These are phyloP conservation scores for Trichomonascaceae sp. DNA, from an alignment of 1,139 yeast species.

Conservation along the genomic window DNA sequence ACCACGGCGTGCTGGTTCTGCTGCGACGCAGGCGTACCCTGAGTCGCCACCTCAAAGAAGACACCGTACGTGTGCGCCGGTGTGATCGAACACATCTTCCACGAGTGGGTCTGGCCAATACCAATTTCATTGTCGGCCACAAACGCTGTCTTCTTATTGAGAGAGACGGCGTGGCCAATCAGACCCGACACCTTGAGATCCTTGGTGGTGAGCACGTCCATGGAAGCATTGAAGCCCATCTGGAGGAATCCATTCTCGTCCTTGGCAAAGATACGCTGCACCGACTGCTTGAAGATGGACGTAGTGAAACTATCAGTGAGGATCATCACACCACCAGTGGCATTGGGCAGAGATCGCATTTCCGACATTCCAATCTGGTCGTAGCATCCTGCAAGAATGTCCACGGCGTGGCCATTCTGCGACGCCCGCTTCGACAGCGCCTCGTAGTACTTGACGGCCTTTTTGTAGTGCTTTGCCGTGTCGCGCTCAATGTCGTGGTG, in stretches of 20 bases:
- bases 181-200: constrained; percentile 86
- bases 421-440: constrained; percentile 60
- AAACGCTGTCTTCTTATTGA: constrained; percentile 37
- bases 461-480: constrained; percentile 81
- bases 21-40: constrained; percentile 34
- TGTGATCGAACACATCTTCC: constrained; percentile 73
- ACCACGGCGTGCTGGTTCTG: constrained; percentile 58
- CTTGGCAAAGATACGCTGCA: constrained; percentile 72
- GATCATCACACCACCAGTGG: constrained; percentile 87
- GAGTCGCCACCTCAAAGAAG: constrained; percentile 62
- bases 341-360: constrained; percentile 79
- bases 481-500: constrained; percentile 92
- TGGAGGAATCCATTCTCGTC: constrained; percentile 73
- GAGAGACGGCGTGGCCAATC: constrained; percentile 84
- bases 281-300: constrained; percentile 88
- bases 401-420: constrained; percentile 76
- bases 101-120: constrained; percentile 80
- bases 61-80: constrained; percentile 84
- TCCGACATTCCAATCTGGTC: constrained; percentile 97
- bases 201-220: constrained; percentile 79
- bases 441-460: constrained; percentile 80
- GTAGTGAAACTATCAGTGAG: constrained; percentile 94
- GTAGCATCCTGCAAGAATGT: constrained; percentile 92
- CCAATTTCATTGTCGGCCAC: constrained; percentile 93
- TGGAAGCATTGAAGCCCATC: constrained; percentile 55